Conservation (phyloP, 371 early-diverging fungal species). For the Mortierella sp. region DNA sequence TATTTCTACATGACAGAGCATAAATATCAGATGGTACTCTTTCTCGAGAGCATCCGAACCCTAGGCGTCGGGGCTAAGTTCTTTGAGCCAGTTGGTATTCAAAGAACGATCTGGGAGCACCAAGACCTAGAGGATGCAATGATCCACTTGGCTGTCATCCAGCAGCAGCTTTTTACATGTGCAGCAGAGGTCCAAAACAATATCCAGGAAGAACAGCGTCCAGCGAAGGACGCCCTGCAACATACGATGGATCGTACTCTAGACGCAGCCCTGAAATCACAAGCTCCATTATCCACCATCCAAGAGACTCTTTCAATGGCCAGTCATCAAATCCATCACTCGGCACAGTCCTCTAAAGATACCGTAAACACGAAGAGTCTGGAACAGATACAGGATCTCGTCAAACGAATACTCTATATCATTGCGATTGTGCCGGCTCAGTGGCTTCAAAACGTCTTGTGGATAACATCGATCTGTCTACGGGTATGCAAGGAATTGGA, state of each 20-base stretch:
- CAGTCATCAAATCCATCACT: neutral
- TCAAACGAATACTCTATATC: conserved; percentile 2
- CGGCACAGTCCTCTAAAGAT: neutral
- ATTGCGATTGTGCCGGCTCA: conserved; percentile 14
- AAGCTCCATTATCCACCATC: neutral
- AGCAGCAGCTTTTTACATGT: neutral
- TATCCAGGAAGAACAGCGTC: neutral
- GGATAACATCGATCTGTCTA: conserved; percentile 11
- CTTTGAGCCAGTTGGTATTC: neutral
- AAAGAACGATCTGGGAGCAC: conserved; percentile 4
- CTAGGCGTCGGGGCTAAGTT: neutral
- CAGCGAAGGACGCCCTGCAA: neutral
- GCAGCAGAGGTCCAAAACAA: neutral
- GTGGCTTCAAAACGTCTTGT: conserved; percentile 13
- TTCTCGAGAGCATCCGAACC: conserved; percentile 18
- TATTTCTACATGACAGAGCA: conserved; percentile 16
- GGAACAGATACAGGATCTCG: conserved; percentile 2
- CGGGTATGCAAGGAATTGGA: neutral
- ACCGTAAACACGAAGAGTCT: neutral
- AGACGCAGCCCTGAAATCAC: neutral
- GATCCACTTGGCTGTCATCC: neutral
- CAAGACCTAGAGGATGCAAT: neutral
- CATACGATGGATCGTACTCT: neutral
- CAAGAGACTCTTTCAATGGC: neutral
- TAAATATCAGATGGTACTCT: conserved; percentile 14